Evolutionary conservation across 192 early-diverging fungal genomes (phyloP).

Genomic region (Phlyctochytrium planicorne): DNA sequence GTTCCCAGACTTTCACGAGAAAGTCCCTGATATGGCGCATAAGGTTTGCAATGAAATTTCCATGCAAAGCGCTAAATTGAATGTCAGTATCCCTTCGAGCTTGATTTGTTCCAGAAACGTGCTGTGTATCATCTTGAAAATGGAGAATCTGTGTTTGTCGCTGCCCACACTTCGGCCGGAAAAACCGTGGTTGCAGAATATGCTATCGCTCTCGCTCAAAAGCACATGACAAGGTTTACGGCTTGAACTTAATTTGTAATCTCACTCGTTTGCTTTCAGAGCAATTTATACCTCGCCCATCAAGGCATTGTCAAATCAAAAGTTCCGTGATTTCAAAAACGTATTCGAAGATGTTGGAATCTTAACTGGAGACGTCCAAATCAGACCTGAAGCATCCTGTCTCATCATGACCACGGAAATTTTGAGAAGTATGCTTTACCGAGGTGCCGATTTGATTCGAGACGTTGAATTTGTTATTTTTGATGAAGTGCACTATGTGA

Average conservation of each 20-base stretch:
- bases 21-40: constrained; percentile 87
- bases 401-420: constrained; percentile 99
- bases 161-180: constrained; percentile 97
- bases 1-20: constrained; percentile 85
- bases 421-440: constrained; percentile 95
- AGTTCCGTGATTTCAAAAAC: constrained; percentile 90
- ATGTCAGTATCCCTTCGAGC: constrained; percentile 84
- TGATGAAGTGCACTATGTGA: constrained; percentile 98
- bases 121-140: constrained; percentile 96
- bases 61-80: not conserved
- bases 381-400: constrained; percentile 92
- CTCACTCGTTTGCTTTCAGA: constrained; percentile 19
- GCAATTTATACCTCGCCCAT: constrained; percentile 99
- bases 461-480: constrained; percentile 99
- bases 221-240: constrained; percentile 83
- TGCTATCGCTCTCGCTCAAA: constrained; percentile 88
- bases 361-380: constrained; percentile 96
- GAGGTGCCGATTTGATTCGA: constrained; percentile 91
- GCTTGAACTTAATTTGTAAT: constrained; percentile 2
- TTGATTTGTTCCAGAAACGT: constrained; percentile 95
- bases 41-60: constrained; percentile 36
- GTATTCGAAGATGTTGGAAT: constrained; percentile 94
- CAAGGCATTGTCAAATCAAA: constrained; percentile 98
- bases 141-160: constrained; percentile 95
- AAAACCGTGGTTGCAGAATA: constrained; percentile 99